phyloP scores from a whole-genome alignment of 148 eudicot species.

The Persicaria tinctoria region DNA sequence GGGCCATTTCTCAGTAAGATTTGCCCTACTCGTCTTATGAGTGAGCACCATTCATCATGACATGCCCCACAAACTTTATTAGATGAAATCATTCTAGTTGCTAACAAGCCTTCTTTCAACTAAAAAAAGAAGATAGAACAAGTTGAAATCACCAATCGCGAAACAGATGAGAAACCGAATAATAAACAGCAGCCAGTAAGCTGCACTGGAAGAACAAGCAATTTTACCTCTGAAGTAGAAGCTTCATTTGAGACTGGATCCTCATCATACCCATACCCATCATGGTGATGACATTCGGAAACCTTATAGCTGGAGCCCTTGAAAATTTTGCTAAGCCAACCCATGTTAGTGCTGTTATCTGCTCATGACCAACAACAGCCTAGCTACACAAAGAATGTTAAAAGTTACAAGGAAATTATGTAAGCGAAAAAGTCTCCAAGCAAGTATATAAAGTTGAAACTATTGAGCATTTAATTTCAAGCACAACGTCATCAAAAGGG shows the following conservation, averaged over 20 bases:
- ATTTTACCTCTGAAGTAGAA: conserved; percentile 55
- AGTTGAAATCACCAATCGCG: neutral
- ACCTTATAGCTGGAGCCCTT: conserved; percentile 64
- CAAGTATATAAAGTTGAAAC: conserved; percentile 2
- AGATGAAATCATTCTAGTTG: neutral
- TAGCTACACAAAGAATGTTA: neutral
- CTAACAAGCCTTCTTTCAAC: neutral
- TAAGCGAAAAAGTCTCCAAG: neutral
- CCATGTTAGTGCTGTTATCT: conserved; percentile 30
- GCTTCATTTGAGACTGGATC: conserved; percentile 37
- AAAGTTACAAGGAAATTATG: neutral
- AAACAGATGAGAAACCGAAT: neutral
- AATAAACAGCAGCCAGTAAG: neutral
- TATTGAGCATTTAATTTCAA: neutral
- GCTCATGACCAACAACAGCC: neutral
- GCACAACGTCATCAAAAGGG: neutral
- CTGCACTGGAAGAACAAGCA: neutral
- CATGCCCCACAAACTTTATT: neutral
- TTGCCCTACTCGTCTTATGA: no score
- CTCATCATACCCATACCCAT: conserved; percentile 31
- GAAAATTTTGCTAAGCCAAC: conserved; percentile 83
- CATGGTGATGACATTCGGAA: conserved; percentile 39
- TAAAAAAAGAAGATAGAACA: neutral
- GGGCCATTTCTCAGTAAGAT: no score
- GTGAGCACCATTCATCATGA: no score